Conservation (phyloP, 2,329 filamentous ascomycete species). For the Nemania sp. region DNA sequence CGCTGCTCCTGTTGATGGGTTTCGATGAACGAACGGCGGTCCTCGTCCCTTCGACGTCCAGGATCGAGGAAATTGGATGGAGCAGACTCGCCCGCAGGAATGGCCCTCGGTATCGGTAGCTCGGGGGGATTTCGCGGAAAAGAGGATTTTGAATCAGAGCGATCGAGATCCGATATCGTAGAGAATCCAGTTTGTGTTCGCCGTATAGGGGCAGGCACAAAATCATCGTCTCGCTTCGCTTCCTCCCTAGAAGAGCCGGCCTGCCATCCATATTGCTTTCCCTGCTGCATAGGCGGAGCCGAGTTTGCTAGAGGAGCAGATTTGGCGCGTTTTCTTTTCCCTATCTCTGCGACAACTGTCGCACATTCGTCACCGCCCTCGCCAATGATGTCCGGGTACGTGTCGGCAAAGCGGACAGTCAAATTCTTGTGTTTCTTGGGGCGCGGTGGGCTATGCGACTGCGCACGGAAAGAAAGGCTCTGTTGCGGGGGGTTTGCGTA, state of each 20-base stretch:
- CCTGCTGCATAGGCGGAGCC: constrained; percentile 50
- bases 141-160: constrained; percentile 37
- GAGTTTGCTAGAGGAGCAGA: constrained; percentile 52
- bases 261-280: constrained; percentile 46
- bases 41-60: constrained; percentile 61
- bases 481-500: constrained; percentile 59
- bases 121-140: constrained; percentile 38
- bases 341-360: constrained; percentile 77
- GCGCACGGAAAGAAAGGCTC: constrained; percentile 58
- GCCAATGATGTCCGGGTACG: constrained; percentile 83
- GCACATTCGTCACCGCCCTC: constrained; percentile 91
- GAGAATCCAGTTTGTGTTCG: constrained; percentile 70
- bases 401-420: constrained; percentile 78
- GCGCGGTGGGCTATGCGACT: constrained; percentile 59
- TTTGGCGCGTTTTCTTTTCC: constrained; percentile 63
- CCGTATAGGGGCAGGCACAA: constrained; percentile 65
- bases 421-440: constrained; percentile 71
- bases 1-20: constrained; percentile 71
- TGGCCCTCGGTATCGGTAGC: constrained; percentile 44
- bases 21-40: constrained; percentile 69
- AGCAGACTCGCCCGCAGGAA: constrained; percentile 51
- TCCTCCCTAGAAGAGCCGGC: constrained; percentile 44
- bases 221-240: constrained; percentile 56
- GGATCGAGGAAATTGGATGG: constrained; percentile 53
- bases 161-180: constrained; percentile 48